Evolutionary conservation across 2,329 filamentous ascomycete species (phyloP).

Genomic region (Cercospora janseana): DNA sequence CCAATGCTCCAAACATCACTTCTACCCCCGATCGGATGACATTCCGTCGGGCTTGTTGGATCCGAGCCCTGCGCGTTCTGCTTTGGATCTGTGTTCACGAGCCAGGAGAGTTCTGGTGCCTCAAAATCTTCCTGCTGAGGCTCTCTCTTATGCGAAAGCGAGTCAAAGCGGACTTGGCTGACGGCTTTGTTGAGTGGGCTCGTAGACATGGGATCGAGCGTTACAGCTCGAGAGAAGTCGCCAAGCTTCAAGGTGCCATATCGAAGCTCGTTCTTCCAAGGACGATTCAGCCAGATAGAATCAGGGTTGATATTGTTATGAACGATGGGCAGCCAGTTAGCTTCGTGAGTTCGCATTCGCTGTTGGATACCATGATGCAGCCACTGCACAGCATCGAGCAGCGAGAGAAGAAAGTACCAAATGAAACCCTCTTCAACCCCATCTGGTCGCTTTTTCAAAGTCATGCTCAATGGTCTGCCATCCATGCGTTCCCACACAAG

Average conservation of each 20-base stretch:
- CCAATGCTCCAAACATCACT: conserved; percentile 21
- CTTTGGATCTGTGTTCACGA: conserved; percentile 3
- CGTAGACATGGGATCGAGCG: neutral
- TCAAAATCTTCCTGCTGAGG: conserved; percentile 13
- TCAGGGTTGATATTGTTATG: conserved; percentile 42
- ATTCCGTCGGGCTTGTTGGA: neutral
- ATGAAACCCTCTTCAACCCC: conserved; percentile 19
- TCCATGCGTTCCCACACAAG: conserved; percentile 18
- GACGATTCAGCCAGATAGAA: conserved; percentile 33
- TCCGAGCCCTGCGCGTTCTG: neutral
- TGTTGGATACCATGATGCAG: conserved; percentile 8
- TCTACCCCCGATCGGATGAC: neutral
- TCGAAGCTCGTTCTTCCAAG: neutral
- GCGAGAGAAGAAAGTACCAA: conserved; percentile 18
- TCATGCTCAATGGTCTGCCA: conserved; percentile 7
- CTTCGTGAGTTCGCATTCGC: neutral
- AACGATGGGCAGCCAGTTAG: conserved; percentile 24
- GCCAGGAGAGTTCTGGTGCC: conserved; percentile 15
- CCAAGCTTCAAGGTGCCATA: conserved; percentile 18
- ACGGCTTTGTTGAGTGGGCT: neutral
- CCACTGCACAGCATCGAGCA: conserved; percentile 15
- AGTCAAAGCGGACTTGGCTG: neutral
- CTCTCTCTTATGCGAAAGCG: neutral
- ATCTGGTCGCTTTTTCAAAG: conserved; percentile 7
- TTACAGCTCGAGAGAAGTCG: conserved; percentile 11